Base-by-base conservation (phyloP, 116 monocot species). In the Iris pallida region DNA sequence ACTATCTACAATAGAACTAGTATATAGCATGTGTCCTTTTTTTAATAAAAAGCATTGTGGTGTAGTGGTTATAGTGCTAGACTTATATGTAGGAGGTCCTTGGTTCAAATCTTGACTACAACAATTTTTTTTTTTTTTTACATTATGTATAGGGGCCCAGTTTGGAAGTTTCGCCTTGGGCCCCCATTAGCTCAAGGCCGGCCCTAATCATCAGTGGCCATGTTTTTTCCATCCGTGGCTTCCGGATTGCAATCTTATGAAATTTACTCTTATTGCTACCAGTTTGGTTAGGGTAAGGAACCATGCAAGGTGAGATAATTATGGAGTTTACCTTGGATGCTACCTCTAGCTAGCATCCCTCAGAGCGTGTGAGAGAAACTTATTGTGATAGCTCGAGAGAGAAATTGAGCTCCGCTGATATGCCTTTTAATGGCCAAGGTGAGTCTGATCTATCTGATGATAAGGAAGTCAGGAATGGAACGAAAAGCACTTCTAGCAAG, bases 211-310 rank as follows among this genome's bases (percentile, higher is more conserved):
- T 48, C 63, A 58, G 2, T 49, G 20, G 17, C 56, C 54, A 16
- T 47, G 65, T 8, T 73, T 65, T 73, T 55, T 82, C 10, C 73
- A n/a, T 5, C 74, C 78, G 3, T 66, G 55, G 18, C 45, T 79
- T 11, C 51, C 68, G 16, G 63, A 68, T 68, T 61, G 65, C 30
- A 61, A 73, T 61, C 30, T 81, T 6, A 49, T 71, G 48, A 77
- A 76, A 45, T 81, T 81, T 45, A 81, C 81, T 63, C 51, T 81
- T 51, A 63, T 81, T 7, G 81, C 76, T 64, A 81, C 77, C 42
- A 81, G 76, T 53, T 13, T 72, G 63, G 47, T 68, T 18, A 68
- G 70, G 20, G 62, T 0, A 46, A 69, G 46, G 73, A 47, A 55
- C 59, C 53, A 5, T 71, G 9, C 20, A 71, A 74, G 18, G 41